phyloP scores from a whole-genome alignment of 2,329 filamentous ascomycete species.

The Onygena corvina region DNA sequence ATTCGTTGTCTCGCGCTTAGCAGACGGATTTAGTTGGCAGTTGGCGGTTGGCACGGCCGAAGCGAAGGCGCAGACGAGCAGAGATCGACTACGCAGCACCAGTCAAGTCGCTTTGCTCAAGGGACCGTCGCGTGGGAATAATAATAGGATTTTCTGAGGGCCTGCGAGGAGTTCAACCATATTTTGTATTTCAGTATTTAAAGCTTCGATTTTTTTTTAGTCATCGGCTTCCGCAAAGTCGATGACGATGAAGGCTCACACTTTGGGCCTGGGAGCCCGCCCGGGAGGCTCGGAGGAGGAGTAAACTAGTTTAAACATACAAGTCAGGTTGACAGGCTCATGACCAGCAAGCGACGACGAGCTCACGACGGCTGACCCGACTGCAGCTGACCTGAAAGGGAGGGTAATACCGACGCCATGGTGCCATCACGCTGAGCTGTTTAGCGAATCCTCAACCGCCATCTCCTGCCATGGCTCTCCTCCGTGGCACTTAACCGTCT shows the following conservation, averaged over 20 bases:
- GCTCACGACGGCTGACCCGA: not conserved
- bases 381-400: not conserved
- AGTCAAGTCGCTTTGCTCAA: not conserved
- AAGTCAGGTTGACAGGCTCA: not conserved
- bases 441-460: not conserved
- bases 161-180: not conserved
- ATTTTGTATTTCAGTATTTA: not conserved
- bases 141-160: not conserved
- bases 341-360: not conserved
- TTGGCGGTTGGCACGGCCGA: not conserved
- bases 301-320: too few relatives aligned
- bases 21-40: too few relatives aligned
- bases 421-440: not conserved
- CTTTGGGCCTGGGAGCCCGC: too few relatives aligned
- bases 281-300: too few relatives aligned
- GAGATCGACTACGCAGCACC: constrained; percentile 4
- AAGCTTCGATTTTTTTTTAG: not conserved
- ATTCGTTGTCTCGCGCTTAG: constrained; percentile 1
- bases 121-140: not conserved
- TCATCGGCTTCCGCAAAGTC: too few relatives aligned
- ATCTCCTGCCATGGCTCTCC: not conserved
- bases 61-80: constrained; percentile 2
- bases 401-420: constrained; percentile 1
- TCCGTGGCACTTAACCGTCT: not conserved
- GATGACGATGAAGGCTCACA: too few relatives aligned